Conservation (phyloP, 148 eudicot species). For the Rhododendron mucronatum region DNA sequence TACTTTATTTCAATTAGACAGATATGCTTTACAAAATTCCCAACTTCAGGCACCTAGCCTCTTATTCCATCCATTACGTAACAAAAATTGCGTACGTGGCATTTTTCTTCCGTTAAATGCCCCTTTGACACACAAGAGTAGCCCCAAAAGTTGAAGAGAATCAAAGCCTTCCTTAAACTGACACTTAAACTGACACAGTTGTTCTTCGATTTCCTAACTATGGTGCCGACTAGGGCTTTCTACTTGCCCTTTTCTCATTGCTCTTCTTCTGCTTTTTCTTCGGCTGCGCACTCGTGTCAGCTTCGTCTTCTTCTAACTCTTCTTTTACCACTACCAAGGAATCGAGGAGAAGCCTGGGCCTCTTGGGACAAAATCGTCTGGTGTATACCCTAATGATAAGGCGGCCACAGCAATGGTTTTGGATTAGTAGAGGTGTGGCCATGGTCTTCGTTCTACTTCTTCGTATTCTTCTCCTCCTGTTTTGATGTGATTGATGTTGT, state of each 20-base stretch:
- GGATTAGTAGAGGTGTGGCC: neutral
- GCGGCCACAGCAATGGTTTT: neutral
- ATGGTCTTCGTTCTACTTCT: neutral
- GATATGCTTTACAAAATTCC: no score
- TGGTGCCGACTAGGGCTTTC: conserved; percentile 24
- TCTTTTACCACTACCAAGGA: neutral
- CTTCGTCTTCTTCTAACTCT: conserved; percentile 13
- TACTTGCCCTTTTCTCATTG: conserved; percentile 23
- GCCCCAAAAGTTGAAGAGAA: no score
- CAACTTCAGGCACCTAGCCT: no score
- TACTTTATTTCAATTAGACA: no score
- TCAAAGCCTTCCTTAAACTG: no score
- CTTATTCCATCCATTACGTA: no score
- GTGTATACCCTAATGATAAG: conserved; percentile 29
- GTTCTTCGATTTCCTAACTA: no score
- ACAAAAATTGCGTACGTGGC: no score
- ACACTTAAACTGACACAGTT: no score
- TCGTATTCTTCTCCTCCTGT: neutral
- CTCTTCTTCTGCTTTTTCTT: neutral
- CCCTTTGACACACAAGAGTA: no score
- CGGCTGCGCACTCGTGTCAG: conserved; percentile 10
- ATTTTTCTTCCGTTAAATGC: no score
- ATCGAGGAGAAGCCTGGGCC: neutral
- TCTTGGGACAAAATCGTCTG: conserved; percentile 15
- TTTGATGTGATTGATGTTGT: neutral